Evolutionary conservation across 2,329 filamentous ascomycete species (phyloP), one percentile per base, ranked within the genome.

Genomic region (Zymoseptoria crescenta): DNA sequence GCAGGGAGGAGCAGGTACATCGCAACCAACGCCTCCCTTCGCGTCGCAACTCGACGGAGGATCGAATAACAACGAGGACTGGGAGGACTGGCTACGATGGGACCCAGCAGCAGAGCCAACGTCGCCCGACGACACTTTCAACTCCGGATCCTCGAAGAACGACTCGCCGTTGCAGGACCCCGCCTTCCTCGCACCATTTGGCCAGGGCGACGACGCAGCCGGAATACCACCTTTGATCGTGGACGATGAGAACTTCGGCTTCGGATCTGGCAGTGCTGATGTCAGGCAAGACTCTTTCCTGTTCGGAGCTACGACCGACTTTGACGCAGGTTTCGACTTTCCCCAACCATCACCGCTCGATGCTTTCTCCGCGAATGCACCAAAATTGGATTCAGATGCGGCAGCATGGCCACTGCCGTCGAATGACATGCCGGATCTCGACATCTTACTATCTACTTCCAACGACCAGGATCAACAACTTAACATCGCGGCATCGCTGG

Each of bases 61-160:
- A 20, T 48, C 54, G 20, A 24, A 52, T 13, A 64, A 62, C 54
- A 52, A 63, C 54, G 69, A 73, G 54, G 72, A 74, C 64, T 79
- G 77, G 76, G 76, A 75, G 64, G 74, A 79, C 51, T 79, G 75
- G 75, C 75, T 79, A 72, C 70, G 75, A 58, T 79, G 75, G 75
- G 75, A 79, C 67, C 75, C 76, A 53, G 69, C 74, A 45, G 67
- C 65, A 8, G 70, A 73, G 24, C 59, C 68, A n/a, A 68, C 69
- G 3, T 71, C 71, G 19, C 70, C 72, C 9, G 69, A 71, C 55
- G 70, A 71, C 50, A 70, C 68, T 27, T 71, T 70, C 62, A 62
- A 69, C 55, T 70, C 70, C 27, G 67, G 60, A 50, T 70, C 68
- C 4, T 71, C 67, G 54, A 70, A 71, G 64, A 52, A 72, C 57